phyloP scores from a whole-genome alignment of 768 basidiomycete genomes.

The Porpolomopsis calyptriformis region DNA sequence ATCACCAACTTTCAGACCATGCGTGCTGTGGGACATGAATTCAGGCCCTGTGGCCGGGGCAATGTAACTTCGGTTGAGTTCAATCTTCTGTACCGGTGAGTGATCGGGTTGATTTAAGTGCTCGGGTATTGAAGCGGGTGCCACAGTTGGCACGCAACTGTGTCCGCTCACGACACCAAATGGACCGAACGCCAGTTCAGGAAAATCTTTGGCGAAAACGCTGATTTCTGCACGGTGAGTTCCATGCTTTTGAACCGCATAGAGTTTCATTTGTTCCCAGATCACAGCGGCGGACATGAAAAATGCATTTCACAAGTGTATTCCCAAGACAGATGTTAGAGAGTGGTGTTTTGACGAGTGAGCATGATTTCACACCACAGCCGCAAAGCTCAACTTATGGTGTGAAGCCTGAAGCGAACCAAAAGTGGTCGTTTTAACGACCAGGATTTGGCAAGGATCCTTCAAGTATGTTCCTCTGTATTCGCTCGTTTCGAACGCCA shows the following conservation, averaged over 20 bases:
- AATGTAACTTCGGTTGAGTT: constrained; percentile 74
- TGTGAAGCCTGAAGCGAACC: constrained; percentile 40
- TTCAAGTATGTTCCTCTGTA: constrained; percentile 16
- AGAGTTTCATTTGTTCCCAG: constrained; percentile 12
- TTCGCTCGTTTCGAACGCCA: neutral
- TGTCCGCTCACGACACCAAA: constrained; percentile 41
- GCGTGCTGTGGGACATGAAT: constrained; percentile 39
- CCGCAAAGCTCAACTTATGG: neutral
- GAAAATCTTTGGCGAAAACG: constrained; percentile 27
- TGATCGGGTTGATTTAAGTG: neutral
- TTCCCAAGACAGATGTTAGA: constrained; percentile 24
- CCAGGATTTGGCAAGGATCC: constrained; percentile 47
- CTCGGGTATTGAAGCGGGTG: neutral
- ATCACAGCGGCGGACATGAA: constrained; percentile 30
- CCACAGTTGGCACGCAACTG: constrained; percentile 48
- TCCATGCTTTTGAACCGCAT: neutral
- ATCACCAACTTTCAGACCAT: constrained; percentile 27
- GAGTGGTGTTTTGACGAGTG: constrained; percentile 50
- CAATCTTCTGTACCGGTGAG: constrained; percentile 39
- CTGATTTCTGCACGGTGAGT: constrained; percentile 30
- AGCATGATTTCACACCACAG: neutral
- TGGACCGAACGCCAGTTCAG: constrained; percentile 46
- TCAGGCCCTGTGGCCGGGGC: constrained; percentile 57
- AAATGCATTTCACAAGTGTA: constrained; percentile 19
- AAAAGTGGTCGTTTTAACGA: constrained; percentile 50